Conservation (phyloP, 768 basidiomycete genomes). For the Rickenella mellea region DNA sequence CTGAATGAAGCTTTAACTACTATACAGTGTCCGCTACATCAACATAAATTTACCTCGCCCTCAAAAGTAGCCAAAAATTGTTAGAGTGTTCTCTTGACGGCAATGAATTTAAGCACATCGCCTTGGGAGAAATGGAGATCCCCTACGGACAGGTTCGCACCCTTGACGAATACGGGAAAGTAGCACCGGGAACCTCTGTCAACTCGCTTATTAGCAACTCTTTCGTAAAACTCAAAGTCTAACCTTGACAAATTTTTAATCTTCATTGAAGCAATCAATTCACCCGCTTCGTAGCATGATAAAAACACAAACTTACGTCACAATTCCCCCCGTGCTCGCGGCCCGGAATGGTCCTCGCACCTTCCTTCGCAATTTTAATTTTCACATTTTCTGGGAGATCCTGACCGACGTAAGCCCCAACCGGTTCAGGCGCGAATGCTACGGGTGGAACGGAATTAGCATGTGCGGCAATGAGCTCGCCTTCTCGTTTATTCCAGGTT, state of each 20-base stretch:
- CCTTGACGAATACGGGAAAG: slow-evolving; percentile 69
- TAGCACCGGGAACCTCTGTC: slow-evolving; percentile 59
- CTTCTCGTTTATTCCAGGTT: slow-evolving; percentile 69
- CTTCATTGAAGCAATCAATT: slow-evolving; percentile 22
- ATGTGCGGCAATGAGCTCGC: slow-evolving; percentile 47
- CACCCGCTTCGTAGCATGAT: background rate
- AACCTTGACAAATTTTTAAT: slow-evolving; percentile 69
- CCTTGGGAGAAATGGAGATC: slow-evolving; percentile 77
- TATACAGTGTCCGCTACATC: background rate
- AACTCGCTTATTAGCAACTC: background rate
- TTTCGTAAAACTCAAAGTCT: background rate
- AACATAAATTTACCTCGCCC: slow-evolving; percentile 40
- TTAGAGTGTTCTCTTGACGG: background rate
- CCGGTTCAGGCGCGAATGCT: slow-evolving; percentile 51
- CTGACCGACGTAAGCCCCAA: slow-evolving; percentile 63
- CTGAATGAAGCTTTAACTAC: slow-evolving; percentile 18
- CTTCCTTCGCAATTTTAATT: slow-evolving; percentile 51
- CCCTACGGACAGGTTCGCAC: slow-evolving; percentile 70
- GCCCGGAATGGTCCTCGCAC: slow-evolving; percentile 67
- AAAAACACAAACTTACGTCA: slow-evolving; percentile 34
- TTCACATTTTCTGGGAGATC: slow-evolving; percentile 36
- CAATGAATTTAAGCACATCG: slow-evolving; percentile 32
- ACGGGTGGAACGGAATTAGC: slow-evolving; percentile 48
- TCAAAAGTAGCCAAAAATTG: slow-evolving; percentile 18
- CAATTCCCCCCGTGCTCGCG: slow-evolving; percentile 78